Percentiles rank a stretch among this genome's conserved stretches.
Conservation (phyloP, 768 basidiomycete genomes). For the Gelatoporia subvermispora region DNA sequence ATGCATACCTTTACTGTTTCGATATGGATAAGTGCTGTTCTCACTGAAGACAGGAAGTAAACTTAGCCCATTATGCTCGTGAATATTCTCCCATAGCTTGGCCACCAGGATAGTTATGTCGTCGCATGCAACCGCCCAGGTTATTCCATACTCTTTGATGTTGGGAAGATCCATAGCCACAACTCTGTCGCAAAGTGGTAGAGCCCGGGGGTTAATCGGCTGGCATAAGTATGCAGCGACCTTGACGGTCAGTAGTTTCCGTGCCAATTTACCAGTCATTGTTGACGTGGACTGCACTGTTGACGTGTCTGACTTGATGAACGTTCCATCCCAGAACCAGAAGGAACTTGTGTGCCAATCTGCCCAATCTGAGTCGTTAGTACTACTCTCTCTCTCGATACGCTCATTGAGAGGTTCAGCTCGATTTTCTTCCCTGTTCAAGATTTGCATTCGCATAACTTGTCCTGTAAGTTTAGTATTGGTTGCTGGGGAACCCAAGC, state of each 20-base stretch:
- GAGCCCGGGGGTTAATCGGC: conserved; percentile 3
- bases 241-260: conserved; percentile 7
- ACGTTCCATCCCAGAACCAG: conserved; percentile 4
- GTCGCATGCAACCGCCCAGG: conserved; percentile 3
- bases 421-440: not conserved
- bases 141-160: conserved; percentile 1
- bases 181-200: not conserved
- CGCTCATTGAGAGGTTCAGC: not conserved
- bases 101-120: not conserved
- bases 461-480: conserved; percentile 8
- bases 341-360: too few relatives aligned
- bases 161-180: not conserved
- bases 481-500: conserved; percentile 3
- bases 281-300: not conserved
- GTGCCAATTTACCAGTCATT: not conserved
- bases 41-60: not conserved
- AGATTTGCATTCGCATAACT: conserved; percentile 3
- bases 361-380: too few relatives aligned
- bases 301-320: not conserved
- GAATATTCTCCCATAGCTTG: conserved; percentile 1
- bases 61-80: not conserved
- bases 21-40: conserved; percentile 4
- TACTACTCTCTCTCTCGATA: too few relatives aligned
- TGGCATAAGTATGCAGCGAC: conserved; percentile 3
- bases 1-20: not conserved